A percentile compares a stretch with the other conserved stretches of the same genome.
Evolutionary conservation across 768 basidiomycete species (phyloP).

Genomic region (Jaapia argillacea): DNA sequence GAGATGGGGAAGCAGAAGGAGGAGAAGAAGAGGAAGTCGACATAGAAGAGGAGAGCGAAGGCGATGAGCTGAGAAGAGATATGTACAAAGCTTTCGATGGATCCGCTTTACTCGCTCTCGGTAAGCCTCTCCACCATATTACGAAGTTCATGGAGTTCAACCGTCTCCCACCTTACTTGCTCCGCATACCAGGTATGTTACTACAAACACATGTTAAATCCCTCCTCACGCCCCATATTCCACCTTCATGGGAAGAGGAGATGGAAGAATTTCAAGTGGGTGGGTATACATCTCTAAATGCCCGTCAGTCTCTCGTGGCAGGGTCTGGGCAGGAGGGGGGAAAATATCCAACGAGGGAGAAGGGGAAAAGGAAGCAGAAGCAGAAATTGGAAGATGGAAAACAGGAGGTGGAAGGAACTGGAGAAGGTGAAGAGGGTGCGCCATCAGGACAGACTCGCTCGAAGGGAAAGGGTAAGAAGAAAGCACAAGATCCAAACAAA

Average conservation of each 20-base stretch:
- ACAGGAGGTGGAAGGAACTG: too few species aligned
- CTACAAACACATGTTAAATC: constrained; percentile 46
- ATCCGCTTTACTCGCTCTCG: constrained; percentile 53
- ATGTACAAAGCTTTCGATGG: constrained; percentile 64
- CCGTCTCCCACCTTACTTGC: too few species aligned
- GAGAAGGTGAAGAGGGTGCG: too few species aligned
- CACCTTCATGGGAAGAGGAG: constrained; percentile 31
- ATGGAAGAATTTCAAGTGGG: constrained; percentile 4
- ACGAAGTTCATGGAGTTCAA: constrained; percentile 16
- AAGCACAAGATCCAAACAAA: too few species aligned
- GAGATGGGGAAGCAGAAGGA: background rate
- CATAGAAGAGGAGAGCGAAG: background rate
- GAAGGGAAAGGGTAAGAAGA: too few species aligned
- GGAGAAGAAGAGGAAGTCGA: background rate
- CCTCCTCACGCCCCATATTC: constrained; percentile 25
- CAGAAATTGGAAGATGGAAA: too few species aligned
- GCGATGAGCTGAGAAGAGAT: constrained; percentile 21
- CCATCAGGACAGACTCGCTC: too few species aligned
- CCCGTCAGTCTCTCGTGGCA: too few species aligned
- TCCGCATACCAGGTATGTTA: too few species aligned
- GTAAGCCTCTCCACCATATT: constrained; percentile 18
- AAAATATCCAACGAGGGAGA: too few species aligned
- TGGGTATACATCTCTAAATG: constrained; percentile 10
- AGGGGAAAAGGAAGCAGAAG: too few species aligned
- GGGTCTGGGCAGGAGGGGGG: too few species aligned